Conservation (phyloP, 2,329 filamentous ascomycete species). For the Dothistroma septosporum region DNA sequence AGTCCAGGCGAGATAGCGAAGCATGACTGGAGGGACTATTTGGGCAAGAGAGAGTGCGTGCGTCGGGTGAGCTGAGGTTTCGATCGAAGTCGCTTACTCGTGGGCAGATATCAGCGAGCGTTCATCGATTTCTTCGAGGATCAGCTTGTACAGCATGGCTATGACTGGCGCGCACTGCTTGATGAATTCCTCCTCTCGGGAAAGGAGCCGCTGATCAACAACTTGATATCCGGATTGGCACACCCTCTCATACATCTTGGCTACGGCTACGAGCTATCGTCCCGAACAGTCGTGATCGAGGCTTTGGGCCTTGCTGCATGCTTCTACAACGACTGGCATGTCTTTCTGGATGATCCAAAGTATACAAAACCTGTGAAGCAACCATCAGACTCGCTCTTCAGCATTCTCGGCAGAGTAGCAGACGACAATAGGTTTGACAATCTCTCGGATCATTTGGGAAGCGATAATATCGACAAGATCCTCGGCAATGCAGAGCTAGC, state of each 20-base stretch:
- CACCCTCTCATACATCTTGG: conserved; percentile 91
- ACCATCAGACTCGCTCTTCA: conserved; percentile 58
- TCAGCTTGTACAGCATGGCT: conserved; percentile 68
- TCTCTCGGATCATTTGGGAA: conserved; percentile 56
- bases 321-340: conserved; percentile 55
- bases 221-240: conserved; percentile 72
- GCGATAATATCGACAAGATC: conserved; percentile 62
- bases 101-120: conserved; percentile 70
- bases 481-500: conserved; percentile 69
- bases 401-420: conserved; percentile 66
- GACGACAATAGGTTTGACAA: conserved; percentile 66
- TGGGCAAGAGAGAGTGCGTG: conserved; percentile 65
- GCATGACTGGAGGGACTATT: conserved; percentile 79
- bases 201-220: conserved; percentile 73
- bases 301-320: conserved; percentile 66
- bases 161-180: conserved; percentile 79
- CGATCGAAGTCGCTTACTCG: conserved; percentile 6
- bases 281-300: conserved; percentile 82
- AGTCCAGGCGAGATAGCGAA: conserved; percentile 79
- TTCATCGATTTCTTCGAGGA: conserved; percentile 97
- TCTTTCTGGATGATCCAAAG: conserved; percentile 64
- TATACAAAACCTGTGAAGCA: conserved; percentile 64
- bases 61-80: not conserved
- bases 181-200: conserved; percentile 71
- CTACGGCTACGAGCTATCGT: conserved; percentile 88